Base-by-base conservation (phyloP, 371 early-diverging fungal genomes). In the Mortierella sp. region DNA sequence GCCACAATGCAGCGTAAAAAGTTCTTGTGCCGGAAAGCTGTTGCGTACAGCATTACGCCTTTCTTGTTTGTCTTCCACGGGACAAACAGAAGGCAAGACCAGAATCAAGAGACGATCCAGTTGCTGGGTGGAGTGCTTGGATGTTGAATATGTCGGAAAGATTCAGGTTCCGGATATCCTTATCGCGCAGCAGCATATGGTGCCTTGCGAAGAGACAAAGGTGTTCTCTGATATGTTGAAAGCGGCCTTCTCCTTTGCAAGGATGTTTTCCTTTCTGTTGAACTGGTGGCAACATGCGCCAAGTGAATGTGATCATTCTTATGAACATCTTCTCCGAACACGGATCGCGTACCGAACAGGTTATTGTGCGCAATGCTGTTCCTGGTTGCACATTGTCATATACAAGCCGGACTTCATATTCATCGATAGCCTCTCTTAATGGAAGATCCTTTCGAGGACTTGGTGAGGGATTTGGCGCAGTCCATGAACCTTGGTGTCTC, bases 171-270 rank as follows among this genome's bases (percentile, higher is more conserved):
- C 61, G 62, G 26, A 72, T 72, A 26, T 72, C 66, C 13, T 65
- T 58, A 45, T 71, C 71, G 1, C 65, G 56, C 5, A 71, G n/a
- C 10, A 64, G 61, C 58, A 71, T 65, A 21, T 64, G 65, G 34
- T 64, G 65, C 8, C 61, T 64, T 46, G 71, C 64, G 6, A 54
- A 9, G 21, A 62, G 52, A 38, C 63, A 69, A 3, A 63, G 42
- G 13, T 41, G 61, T 42, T 56, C 68, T 10, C 61, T 45, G 24
- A 61, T 61, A 38, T 68, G 24, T 4, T 34, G 62, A 24, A 57
- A 61, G 0, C 68, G 57, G 0, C 18, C 39, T 0, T 8, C 28
- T 19, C 16, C 14, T n/a, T 61, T 49, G 46, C 61, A 67, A 0
- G 14, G 16, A n/a, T 56, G 50, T 24, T 48, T 42, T 2, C n/a